These are phyloP conservation scores for Verticillium dahliae DNA, from an alignment of 2,329 filamentous ascomycete genomes.

Conservation along the genomic window DNA sequence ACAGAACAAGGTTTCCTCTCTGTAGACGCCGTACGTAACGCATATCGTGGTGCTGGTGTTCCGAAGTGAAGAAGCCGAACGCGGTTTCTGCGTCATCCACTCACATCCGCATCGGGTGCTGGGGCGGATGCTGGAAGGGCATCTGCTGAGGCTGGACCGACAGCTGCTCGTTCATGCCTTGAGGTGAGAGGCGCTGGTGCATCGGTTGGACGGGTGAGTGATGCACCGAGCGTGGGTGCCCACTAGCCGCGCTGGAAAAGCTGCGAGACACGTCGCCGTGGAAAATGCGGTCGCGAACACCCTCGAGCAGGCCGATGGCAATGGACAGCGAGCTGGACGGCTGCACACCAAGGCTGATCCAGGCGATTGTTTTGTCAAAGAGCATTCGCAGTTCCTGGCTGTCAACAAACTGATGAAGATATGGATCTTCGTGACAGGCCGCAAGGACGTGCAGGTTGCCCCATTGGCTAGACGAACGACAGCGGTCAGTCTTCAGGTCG, in stretches of 20 bases:
- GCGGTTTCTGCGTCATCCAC: not conserved
- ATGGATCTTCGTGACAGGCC: constrained; percentile 65
- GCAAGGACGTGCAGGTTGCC: constrained; percentile 90
- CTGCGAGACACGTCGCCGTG: constrained; percentile 23
- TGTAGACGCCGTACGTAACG: not conserved
- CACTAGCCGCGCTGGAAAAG: constrained; percentile 33
- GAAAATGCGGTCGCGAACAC: constrained; percentile 42
- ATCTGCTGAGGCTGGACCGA: not conserved
- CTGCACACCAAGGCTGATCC: constrained; percentile 63
- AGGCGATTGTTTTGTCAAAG: constrained; percentile 67
- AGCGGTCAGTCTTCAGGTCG: constrained; percentile 14
- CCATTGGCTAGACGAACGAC: constrained; percentile 65
- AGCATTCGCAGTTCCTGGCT: constrained; percentile 49
- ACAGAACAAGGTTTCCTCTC: not conserved
- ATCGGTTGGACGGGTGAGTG: not conserved
- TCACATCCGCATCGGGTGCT: not conserved
- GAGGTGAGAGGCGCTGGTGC: not conserved
- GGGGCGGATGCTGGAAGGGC: not conserved
- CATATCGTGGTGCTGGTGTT: not conserved
- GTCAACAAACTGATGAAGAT: constrained; percentile 53
- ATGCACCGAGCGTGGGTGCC: not conserved
- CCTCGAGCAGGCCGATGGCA: constrained; percentile 68
- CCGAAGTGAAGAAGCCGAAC: not conserved
- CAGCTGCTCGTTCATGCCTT: not conserved
- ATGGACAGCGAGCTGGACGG: constrained; percentile 68